Conservation (phyloP, 148 eudicot species). For the Diospyros lotus region DNA sequence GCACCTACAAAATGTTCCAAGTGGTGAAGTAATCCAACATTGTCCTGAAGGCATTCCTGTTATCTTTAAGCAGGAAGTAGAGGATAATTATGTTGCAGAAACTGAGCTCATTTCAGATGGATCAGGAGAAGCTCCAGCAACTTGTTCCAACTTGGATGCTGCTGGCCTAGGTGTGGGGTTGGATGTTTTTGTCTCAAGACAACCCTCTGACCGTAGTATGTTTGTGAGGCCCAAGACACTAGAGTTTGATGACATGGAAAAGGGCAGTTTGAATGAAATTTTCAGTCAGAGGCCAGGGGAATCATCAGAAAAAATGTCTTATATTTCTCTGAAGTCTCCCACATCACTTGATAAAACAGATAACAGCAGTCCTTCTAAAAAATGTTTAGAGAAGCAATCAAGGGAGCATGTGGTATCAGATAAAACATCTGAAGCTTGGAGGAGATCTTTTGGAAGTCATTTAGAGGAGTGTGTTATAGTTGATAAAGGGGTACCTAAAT, state of each 20-base stretch:
- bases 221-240: conserved; percentile 45
- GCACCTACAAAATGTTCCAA: conserved; percentile 7
- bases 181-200: conserved; percentile 19
- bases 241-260: conserved; percentile 41
- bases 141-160: conserved; percentile 12
- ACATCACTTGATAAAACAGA: conserved; percentile 19
- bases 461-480: conserved; percentile 9
- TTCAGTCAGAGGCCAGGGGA: conserved; percentile 14
- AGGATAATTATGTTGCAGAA: conserved; percentile 9
- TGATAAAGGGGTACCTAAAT: conserved; percentile 5
- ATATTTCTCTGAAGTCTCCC: conserved; percentile 17
- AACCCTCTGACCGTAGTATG: conserved; percentile 22
- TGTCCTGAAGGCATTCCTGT: background rate
- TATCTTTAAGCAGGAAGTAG: conserved; percentile 14
- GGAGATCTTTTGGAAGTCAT: conserved; percentile 11
- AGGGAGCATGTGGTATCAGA: conserved; percentile 7
- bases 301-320: conserved; percentile 8
- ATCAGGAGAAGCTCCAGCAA: conserved; percentile 14
- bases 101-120: conserved; percentile 18
- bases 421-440: conserved; percentile 10
- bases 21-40: conserved; percentile 7
- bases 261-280: conserved; percentile 17
- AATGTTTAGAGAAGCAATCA: conserved; percentile 19
- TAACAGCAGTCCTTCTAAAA: conserved; percentile 6
- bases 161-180: conserved; percentile 21